These are phyloP conservation scores for Plasmodium coatneyi DNA, from an alignment of 169 alveolate species.

Conservation along the genomic window DNA sequence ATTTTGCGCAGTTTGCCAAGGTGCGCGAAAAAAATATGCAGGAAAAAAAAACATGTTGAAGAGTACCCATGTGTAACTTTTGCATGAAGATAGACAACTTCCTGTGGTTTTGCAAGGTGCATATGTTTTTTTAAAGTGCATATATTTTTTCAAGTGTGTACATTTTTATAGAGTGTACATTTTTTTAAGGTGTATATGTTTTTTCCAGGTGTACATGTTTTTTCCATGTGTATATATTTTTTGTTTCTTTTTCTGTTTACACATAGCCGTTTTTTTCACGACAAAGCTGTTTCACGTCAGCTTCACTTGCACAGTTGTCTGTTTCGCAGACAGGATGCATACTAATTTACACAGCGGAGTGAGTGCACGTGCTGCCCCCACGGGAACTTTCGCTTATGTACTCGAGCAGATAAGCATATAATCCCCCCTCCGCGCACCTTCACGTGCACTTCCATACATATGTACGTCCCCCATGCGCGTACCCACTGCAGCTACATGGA, in stretches of 20 bases:
- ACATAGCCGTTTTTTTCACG: not conserved
- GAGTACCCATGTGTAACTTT: not conserved
- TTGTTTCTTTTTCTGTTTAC: not conserved
- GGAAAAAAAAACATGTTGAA: not conserved
- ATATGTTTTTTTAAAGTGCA: not conserved
- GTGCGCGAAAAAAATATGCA: not conserved
- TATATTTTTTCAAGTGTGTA: not conserved
- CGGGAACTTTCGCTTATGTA: not conserved
- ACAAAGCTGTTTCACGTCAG: not conserved
- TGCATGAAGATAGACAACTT: not conserved
- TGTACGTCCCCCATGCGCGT: not conserved
- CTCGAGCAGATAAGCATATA: not conserved
- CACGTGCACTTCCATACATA: not conserved
- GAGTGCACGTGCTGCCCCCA: not conserved
- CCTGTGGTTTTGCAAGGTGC: not conserved
- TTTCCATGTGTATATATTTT: not conserved
- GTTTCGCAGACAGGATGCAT: not conserved
- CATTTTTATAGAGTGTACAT: not conserved
- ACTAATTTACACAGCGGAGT: not conserved
- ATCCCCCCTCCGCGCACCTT: not conserved
- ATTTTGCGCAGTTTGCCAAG: not conserved
- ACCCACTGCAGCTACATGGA: not conserved
- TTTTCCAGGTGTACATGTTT: no score
- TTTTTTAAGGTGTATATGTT: not conserved
- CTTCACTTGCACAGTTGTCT: not conserved